A percentile compares a stretch with the other conserved stretches of the same genome.
Evolutionary conservation across 345 rosid genomes (phyloP).

Genomic region (Eucalyptus caleyi): DNA sequence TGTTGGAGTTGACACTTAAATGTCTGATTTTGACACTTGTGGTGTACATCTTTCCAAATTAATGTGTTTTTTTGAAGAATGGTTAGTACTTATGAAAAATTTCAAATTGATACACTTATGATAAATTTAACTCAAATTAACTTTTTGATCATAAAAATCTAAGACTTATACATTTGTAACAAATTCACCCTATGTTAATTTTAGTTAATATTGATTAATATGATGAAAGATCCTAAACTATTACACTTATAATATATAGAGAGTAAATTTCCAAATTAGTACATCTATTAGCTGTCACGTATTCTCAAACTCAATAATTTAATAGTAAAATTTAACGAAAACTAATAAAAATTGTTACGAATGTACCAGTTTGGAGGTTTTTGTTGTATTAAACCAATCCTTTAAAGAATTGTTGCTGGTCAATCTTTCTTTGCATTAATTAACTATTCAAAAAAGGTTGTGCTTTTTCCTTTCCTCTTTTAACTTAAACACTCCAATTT

Average conservation of each 20-base stretch:
- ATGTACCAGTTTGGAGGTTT: accelerated
- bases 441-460: neutral
- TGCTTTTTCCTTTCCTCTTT: accelerated
- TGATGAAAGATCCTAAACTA: accelerated
- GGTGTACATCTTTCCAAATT: neutral
- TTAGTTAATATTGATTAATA: neutral
- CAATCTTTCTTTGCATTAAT: neutral
- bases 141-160: neutral
- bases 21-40: too few relatives aligned
- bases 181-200: too few relatives aligned
- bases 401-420: neutral
- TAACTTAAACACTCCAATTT: too few relatives aligned
- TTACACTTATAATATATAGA: accelerated
- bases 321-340: too few relatives aligned
- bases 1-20: too few relatives aligned
- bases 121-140: too few relatives aligned
- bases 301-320: too few relatives aligned
- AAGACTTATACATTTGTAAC: too few relatives aligned
- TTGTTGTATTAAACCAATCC: neutral
- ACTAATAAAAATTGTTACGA: accelerated
- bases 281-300: accelerated
- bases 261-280: too few relatives aligned
- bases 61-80: neutral
- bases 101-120: accelerated
- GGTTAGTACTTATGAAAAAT: too few relatives aligned